Evolutionary conservation across 108 stramenopile species (phyloP), one percentile per base, ranked within the genome.

Genomic region (Bacterosira constricta): DNA sequence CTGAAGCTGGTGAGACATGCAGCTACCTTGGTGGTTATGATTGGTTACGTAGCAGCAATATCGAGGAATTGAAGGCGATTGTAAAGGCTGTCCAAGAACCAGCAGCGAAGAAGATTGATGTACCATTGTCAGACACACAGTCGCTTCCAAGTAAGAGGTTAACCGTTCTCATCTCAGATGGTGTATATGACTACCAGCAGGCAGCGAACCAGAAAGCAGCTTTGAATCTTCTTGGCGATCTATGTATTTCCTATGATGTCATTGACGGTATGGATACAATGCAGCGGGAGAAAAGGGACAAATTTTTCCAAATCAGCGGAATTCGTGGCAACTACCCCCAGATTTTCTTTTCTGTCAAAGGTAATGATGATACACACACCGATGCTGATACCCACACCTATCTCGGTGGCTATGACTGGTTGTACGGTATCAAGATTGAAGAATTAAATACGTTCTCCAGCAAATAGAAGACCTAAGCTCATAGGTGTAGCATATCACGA

Each of bases 241-340:
- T 55, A 29, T 6, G 31, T 29, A 32, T 55, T 17, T 17, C 30
- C n/a, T 9, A 55, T 5, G 31, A 55, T 59, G 35, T 47, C 46
- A 10, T 47, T 31, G 62, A 34, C 27, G 62, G 31, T 7, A 46
- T 45, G 42, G 39, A 39, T 31, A 29, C 52, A 15, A n/a, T 23
- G 17, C 57, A 71, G 11, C 46, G 30, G 20, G 49, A 30, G 10
- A 73, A 44, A 35, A 61, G 82, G 25, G 52, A 74, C 27, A 15
- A 59, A 32, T 55, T 83, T 25, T 68, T 82, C 42, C 25, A 26
- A 56, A 56, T 76, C 21, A 76, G 75, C 47, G 83, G 79, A 20
- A 66, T 63, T 39, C 65, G 71, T 13, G 79, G 71, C 25, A 66
- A 75, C 42, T 80, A 71, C 21, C 79, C 83, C 35, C 79, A 77